Evolutionary conservation across 192 early-diverging fungal species (phyloP).

Genomic region (Rhizoclosmatium globosum): DNA sequence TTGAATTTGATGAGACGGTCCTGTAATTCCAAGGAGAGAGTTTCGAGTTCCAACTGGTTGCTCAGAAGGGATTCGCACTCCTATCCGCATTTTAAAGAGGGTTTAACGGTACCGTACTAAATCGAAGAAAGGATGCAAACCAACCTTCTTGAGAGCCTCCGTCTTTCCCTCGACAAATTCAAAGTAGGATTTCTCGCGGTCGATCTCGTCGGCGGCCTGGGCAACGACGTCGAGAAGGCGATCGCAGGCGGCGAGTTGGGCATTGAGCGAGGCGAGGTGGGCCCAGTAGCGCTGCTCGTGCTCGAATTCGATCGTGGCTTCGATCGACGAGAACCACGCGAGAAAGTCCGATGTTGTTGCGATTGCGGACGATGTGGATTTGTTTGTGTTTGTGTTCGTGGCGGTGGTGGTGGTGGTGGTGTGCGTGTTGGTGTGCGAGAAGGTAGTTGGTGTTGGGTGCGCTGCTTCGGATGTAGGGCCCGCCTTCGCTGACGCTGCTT

Average conservation of each 20-base stretch:
- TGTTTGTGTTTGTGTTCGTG: neutral
- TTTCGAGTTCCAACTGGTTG: slow-evolving; percentile 71
- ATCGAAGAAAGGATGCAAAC: neutral
- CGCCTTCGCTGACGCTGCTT: neutral
- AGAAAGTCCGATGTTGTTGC: slow-evolving; percentile 93
- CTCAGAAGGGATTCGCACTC: slow-evolving; percentile 82
- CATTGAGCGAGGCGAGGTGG: slow-evolving; percentile 64
- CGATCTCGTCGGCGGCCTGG: slow-evolving; percentile 65
- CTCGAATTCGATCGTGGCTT: slow-evolving; percentile 84
- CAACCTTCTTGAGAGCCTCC: slow-evolving; percentile 67
- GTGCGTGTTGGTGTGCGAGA: neutral
- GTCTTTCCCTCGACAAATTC: slow-evolving; percentile 83
- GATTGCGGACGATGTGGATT: slow-evolving; percentile 47
- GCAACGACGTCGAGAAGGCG: slow-evolving; percentile 68
- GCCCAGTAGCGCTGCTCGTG: slow-evolving; percentile 84
- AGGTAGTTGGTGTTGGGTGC: neutral
- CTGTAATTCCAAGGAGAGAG: slow-evolving; percentile 64
- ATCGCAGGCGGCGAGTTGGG: slow-evolving; percentile 69
- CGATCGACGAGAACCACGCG: slow-evolving; percentile 88
- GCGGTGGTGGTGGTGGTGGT: neutral
- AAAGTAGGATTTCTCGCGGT: slow-evolving; percentile 72
- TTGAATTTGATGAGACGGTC: slow-evolving; percentile 81
- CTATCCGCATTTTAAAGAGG: neutral
- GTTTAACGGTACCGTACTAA: neutral
- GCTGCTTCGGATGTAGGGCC: neutral